Conservation (phyloP, 2,329 filamentous ascomycete genomes). For the Pseudogymnoascus sp. region DNA sequence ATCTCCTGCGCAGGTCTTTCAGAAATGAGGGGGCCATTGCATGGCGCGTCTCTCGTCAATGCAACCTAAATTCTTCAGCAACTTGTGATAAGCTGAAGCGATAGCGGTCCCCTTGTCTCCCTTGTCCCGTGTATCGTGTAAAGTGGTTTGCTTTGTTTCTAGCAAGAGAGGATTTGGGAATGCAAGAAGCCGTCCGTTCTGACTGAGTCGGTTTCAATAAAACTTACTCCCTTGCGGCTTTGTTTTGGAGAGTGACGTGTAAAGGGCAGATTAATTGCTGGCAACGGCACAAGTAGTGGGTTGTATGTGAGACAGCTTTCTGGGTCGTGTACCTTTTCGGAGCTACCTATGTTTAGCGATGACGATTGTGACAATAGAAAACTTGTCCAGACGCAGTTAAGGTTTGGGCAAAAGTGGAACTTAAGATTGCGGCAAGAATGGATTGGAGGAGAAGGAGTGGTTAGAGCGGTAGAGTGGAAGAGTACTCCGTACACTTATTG, state of each 20-base stretch:
- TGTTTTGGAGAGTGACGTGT: conserved; percentile 2
- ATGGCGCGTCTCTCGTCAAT: background rate
- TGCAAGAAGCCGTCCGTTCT: conserved; percentile 1
- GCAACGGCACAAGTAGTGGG: background rate
- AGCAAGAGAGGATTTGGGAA: background rate
- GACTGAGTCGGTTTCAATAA: background rate
- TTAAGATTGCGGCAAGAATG: background rate
- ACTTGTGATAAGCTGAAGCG: background rate
- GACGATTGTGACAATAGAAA: background rate
- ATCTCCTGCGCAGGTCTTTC: conserved; percentile 68
- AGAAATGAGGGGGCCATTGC: conserved; percentile 58
- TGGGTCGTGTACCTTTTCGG: background rate
- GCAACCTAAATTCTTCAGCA: background rate
- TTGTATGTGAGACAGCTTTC: background rate
- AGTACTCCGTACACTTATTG: too few relatives aligned
- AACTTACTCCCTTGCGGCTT: background rate
- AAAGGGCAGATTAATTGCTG: background rate
- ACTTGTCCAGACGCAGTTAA: conserved; percentile 1
- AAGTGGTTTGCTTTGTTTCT: background rate
- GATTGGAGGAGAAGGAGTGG: background rate
- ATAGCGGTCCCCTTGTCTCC: background rate
- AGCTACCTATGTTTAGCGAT: conserved; percentile 4
- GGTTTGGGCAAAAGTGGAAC: background rate
- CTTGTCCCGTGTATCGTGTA: background rate
- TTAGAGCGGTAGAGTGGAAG: too few relatives aligned